Evolutionary conservation across 2,329 filamentous ascomycete species (phyloP), one percentile per base, ranked within the genome.

Genomic region (Pseudogymnoascus sp.): DNA sequence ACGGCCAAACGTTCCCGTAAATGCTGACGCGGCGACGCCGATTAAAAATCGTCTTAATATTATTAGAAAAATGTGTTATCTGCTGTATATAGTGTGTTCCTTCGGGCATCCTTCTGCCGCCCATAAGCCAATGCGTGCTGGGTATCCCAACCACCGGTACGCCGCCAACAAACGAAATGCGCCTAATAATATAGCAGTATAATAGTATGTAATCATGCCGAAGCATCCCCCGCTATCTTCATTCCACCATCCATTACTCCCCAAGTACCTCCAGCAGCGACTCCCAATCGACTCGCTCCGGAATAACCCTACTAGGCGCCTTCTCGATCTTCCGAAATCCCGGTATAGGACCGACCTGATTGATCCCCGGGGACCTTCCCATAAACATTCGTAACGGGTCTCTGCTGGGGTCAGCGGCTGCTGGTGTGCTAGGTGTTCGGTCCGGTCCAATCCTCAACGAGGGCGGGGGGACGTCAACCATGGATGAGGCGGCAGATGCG

Each of bases 291-390:
- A 73, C 67, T 2, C 59, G 55, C 8, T 64, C 65, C 1, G 70
- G 63, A n/a, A 59, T 65, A 3, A 72, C 71, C 40, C 67, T 66
- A 48, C 69, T 69, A 5, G 72, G 71, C 27, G 68, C 67, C 36
- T 64, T 69, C n/a, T 69, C 68, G 1, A 39, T 45, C 61, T 82
- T 78, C 27, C 84, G 79, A 66, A 93, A 88, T 0, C 90, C 89
- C 0, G 88, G 84, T 45, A 94, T 87, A 0, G 84, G 80, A 0
- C 90, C 90, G 1, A 83, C 80, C 71, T 93, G 90, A 69, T 94
- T 94, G 70, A 94, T 90, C 0, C 90, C 90, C 1, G 88, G 83
- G 4, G 82, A 75, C 45, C 89, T 79, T 45, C 77, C 77, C 35
- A 75, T 60, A 9, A 76, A 74, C 61, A 66, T 64, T 61, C 65